phyloP scores from a whole-genome alignment of 768 basidiomycete genomes.

The Boletus eberwhitei region DNA sequence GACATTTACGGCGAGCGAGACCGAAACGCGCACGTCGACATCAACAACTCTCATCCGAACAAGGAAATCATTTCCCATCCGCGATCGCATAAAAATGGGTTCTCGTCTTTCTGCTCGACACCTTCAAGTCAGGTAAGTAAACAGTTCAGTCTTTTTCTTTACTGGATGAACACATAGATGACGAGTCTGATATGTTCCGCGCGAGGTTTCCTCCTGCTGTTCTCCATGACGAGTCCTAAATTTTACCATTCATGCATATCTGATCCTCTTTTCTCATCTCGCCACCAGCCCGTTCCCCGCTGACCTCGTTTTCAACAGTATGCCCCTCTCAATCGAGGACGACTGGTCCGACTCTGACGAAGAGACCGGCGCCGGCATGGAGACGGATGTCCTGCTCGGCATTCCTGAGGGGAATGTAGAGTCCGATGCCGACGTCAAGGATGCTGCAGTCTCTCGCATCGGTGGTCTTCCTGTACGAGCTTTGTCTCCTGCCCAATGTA shows the following conservation, averaged over 20 bases:
- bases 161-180: conserved; percentile 54
- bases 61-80: conserved; percentile 21
- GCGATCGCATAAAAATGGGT: background rate
- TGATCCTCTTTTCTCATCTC: conserved; percentile 43
- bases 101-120: background rate
- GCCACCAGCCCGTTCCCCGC: conserved; percentile 1
- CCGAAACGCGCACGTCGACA: background rate
- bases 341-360: conserved; percentile 85
- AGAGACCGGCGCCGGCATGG: conserved; percentile 49
- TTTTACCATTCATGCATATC: conserved; percentile 93
- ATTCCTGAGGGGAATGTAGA: conserved; percentile 74
- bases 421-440: conserved; percentile 53
- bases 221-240: conserved; percentile 59
- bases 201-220: conserved; percentile 59
- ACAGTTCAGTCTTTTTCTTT: conserved; percentile 5
- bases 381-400: conserved; percentile 76
- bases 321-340: conserved; percentile 47
- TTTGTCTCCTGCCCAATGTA: conserved; percentile 44
- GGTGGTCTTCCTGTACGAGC: conserved; percentile 86
- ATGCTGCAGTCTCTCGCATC: conserved; percentile 85
- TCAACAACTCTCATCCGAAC: background rate
- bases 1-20: conserved; percentile 44
- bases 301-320: conserved; percentile 21
- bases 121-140: conserved; percentile 17
- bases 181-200: conserved; percentile 75